Evolutionary conservation across 805 yeast genomes (phyloP).

Genomic region (Candida succiphila): DNA sequence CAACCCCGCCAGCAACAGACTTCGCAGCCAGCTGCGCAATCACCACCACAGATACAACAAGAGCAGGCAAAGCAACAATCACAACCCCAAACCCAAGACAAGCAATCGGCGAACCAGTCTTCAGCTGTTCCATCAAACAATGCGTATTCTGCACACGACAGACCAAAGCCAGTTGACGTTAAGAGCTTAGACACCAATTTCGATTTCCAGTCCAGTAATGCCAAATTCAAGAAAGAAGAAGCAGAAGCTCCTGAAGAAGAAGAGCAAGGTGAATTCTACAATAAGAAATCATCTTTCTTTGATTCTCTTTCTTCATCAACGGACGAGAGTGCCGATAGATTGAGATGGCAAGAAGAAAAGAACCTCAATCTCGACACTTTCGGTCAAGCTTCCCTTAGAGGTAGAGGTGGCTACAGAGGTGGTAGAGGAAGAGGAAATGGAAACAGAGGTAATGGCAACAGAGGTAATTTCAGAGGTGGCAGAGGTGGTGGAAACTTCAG

Average conservation of each 20-base stretch:
- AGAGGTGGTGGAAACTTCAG: slow-evolving; percentile 8
- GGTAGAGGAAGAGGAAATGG: slow-evolving; percentile 38
- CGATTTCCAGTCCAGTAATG: slow-evolving; percentile 68
- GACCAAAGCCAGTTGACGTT: slow-evolving; percentile 9
- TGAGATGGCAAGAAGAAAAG: slow-evolving; percentile 69
- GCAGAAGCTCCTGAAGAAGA: slow-evolving; percentile 24
- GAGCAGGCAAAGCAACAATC: slow-evolving; percentile 7
- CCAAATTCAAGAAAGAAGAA: slow-evolving; percentile 51
- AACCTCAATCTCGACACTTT: slow-evolving; percentile 71
- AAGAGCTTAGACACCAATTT: slow-evolving; percentile 49
- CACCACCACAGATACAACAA: not conserved
- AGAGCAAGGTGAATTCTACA: slow-evolving; percentile 39
- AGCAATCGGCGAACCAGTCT: too few species aligned
- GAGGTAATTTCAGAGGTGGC: slow-evolving; percentile 16
- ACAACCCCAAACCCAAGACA: slow-evolving; percentile 7
- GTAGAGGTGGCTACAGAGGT: slow-evolving; percentile 35
- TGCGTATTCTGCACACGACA: slow-evolving; percentile 1
- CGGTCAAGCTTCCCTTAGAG: slow-evolving; percentile 53
- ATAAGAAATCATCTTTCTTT: slow-evolving; percentile 79
- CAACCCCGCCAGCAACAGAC: slow-evolving; percentile 1
- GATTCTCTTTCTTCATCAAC: slow-evolving; percentile 74
- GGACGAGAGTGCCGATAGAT: slow-evolving; percentile 30
- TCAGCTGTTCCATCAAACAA: too few species aligned
- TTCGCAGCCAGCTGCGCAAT: slow-evolving; percentile 1
- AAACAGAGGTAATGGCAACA: slow-evolving; percentile 27